Percentiles rank a stretch among this genome's conserved stretches.
phyloP scores from a whole-genome alignment of 2,329 filamentous ascomycete species.

The Dothideomycetidae sp. region DNA sequence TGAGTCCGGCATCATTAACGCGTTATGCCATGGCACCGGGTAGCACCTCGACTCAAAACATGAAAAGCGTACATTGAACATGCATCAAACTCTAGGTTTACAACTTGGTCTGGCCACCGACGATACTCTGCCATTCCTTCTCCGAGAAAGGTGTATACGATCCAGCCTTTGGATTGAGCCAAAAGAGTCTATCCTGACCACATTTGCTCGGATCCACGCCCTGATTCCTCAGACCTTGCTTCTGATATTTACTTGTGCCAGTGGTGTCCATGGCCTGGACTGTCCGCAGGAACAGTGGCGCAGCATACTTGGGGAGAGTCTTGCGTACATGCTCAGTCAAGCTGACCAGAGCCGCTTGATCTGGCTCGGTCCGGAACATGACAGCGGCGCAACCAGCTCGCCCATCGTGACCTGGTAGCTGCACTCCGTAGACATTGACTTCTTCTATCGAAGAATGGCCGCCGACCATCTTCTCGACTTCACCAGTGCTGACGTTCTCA shows the following conservation, averaged over 20 bases:
- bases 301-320: slow-evolving; percentile 56
- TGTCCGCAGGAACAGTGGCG: slow-evolving; percentile 63
- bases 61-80: too few species aligned
- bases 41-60: too few species aligned
- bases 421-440: slow-evolving; percentile 76
- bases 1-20: too few species aligned
- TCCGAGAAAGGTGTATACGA: slow-evolving; percentile 52
- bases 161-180: slow-evolving; percentile 46
- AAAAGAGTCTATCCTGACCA: slow-evolving; percentile 41
- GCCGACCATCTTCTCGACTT: slow-evolving; percentile 65
- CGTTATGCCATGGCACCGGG: too few species aligned
- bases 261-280: slow-evolving; percentile 50
- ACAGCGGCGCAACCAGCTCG: slow-evolving; percentile 70
- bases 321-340: slow-evolving; percentile 45
- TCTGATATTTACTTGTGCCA: slow-evolving; percentile 82
- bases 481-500: slow-evolving; percentile 32
- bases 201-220: slow-evolving; percentile 55
- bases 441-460: slow-evolving; percentile 53
- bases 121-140: slow-evolving; percentile 54
- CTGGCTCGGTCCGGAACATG: slow-evolving; percentile 32
- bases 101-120: slow-evolving; percentile 55
- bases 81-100: too few species aligned
- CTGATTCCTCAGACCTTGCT: slow-evolving; percentile 54
- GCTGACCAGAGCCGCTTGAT: slow-evolving; percentile 38
- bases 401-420: slow-evolving; percentile 67